Evolutionary conservation across 2,329 filamentous ascomycete genomes (phyloP), one percentile per base, ranked within the genome.

Genomic region (Penicillium sp.): DNA sequence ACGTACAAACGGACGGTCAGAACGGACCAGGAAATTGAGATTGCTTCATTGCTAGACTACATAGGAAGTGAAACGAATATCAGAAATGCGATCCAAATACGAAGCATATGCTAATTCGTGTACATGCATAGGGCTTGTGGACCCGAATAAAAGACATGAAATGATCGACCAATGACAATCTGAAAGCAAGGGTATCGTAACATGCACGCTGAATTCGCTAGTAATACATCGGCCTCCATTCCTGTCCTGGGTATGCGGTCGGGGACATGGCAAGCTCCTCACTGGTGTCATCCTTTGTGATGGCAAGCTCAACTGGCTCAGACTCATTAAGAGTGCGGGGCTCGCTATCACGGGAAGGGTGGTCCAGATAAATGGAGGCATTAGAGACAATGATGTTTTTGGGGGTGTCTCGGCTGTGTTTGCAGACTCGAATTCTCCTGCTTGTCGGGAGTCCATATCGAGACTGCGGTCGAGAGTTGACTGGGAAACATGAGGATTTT

Each of bases 161-260:
- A 34, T 10, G 31, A 34, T 9, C 11, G 31, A 18, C 29, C 4
- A 34, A 34, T 34, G 16, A 6, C 16, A 18, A 16, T 18, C 31
- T 11, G 9, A 32, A 37, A 11, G 14, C 8, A 9, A 37, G 36
- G 28, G 34, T 42, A 50, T 44, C 26, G 37, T 14, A 24, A 28
- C 11, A 34, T 29, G 23, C 23, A 13, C 24, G 14, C 14, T 16
- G 10, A 28, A 34, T 39, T 44, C 44, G 14, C 42, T 50, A 54
- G 18, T 42, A 50, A 46, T 57, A 44, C 20, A 55, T 47, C 11
- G 71, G 71, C 46, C 58, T 63, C 72, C 72, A 74, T 56, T 74
- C 70, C 61, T 74, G 72, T 8, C 73, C 73, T 1, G 73, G 73
- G 55, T 75, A 75, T 14, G 71, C 64, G 1, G 73, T 75, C n/a